Evolutionary conservation across 75 land plant species (phyloP), one percentile per base, ranked within the genome.

Genomic region (Pinus taeda): DNA sequence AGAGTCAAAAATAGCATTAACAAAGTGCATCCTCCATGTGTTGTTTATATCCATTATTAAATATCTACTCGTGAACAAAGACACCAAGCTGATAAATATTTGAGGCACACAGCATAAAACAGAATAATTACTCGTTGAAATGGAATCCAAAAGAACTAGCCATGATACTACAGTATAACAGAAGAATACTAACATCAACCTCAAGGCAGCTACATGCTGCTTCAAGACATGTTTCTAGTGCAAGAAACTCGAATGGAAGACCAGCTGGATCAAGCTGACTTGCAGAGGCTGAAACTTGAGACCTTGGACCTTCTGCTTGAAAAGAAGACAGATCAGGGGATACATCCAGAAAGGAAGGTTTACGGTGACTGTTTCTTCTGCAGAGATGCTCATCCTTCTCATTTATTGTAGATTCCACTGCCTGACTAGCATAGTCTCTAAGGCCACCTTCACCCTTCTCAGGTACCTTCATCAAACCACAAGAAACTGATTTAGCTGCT

Each of bases 221-320:
- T 72, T 93, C 98, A 49, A 95, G 85, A 63, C 95, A 90, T 3
- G 87, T 91, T 76, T 95, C 98, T 75, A 95, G 69, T 15, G 95
- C 98, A 64, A 90, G 83, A 81, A 95, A 95, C 75, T 95, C 98
- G 79, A 95, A 95, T 17, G 98, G 98, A 66, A 92, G 83, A 75
- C 80, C 81, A 77, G 80, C 90, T 11, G 78, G 78, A 36, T 89
- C 94, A 60, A 75, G 80, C 55, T 39, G 76, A 55, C 74, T 83
- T 33, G 61, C 66, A n/a, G 59, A 42, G 30, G 24, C 75, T 53
- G 75, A 59, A 45, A 49, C 17, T 33, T 74, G 69, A 33, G 42
- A 37, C 69, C 42, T 15, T 65, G 42, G 18, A 15, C 42, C 39
- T 33, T 17, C 37, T 36, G n/a, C 69, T 65, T 36, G 69, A 65